A percentile compares a stretch with the other conserved stretches of the same genome.
phyloP scores from a whole-genome alignment of 805 yeast genomes.

The Sungouiozyma ichnusensis region DNA sequence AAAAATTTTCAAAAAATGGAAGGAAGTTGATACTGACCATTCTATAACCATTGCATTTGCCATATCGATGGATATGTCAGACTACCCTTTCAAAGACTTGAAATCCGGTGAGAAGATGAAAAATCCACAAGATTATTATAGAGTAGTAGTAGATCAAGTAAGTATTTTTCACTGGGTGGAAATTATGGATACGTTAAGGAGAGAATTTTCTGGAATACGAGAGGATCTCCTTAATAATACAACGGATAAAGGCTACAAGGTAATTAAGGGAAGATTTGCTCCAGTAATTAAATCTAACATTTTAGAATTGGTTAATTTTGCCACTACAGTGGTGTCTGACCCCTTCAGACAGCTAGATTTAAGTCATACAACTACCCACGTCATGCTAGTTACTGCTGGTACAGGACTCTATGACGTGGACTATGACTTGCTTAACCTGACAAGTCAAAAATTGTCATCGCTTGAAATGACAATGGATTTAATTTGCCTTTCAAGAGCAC shows the following conservation, averaged over 20 bases:
- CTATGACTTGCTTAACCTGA: slow-evolving; percentile 58
- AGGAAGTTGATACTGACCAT: slow-evolving; percentile 79
- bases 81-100: slow-evolving; percentile 43
- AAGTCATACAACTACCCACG: slow-evolving; percentile 84
- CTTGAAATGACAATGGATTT: slow-evolving; percentile 84
- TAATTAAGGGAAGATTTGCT: slow-evolving; percentile 52
- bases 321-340: slow-evolving; percentile 64
- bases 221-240: slow-evolving; percentile 50
- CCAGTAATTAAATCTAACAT: slow-evolving; percentile 88
- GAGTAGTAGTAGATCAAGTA: slow-evolving; percentile 93
- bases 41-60: slow-evolving; percentile 86
- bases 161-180: slow-evolving; percentile 82
- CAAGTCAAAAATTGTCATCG: slow-evolving; percentile 63
- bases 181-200: slow-evolving; percentile 77
- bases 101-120: slow-evolving; percentile 63
- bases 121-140: slow-evolving; percentile 65
- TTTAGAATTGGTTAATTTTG: slow-evolving; percentile 77
- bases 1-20: slow-evolving; percentile 78
- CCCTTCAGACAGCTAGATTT: slow-evolving; percentile 78
- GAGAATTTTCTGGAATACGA: slow-evolving; percentile 76
- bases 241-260: slow-evolving; percentile 25
- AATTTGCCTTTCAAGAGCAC: slow-evolving; percentile 81
- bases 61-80: slow-evolving; percentile 48
- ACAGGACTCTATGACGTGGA: slow-evolving; percentile 91
- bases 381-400: slow-evolving; percentile 81